phyloP scores from a whole-genome alignment of 2,329 filamentous ascomycete genomes.

The Pyrenochaeta sp. region DNA sequence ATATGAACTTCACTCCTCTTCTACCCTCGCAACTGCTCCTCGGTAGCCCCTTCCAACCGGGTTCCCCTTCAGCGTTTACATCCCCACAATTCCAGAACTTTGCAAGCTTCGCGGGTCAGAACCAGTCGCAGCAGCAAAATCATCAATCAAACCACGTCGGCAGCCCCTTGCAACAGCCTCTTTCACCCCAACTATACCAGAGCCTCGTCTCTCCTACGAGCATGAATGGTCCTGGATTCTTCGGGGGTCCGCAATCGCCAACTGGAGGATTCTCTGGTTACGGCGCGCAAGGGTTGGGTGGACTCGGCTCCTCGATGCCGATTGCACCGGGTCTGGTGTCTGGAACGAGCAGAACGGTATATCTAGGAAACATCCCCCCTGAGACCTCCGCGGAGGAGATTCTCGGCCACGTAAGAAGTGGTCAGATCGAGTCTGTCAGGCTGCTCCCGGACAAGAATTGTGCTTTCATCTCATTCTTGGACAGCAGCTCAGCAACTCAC shows the following conservation, averaged over 20 bases:
- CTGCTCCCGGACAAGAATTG: constrained; percentile 99
- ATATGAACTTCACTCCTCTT: constrained; percentile 98
- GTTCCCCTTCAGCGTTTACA: constrained; percentile 86
- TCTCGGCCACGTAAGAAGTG: constrained; percentile 92
- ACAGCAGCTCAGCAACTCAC: constrained; percentile 96
- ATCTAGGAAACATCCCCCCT: constrained; percentile 97
- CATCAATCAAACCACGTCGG: constrained; percentile 69
- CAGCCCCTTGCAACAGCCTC: constrained; percentile 73
- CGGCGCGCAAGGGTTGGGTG: constrained; percentile 65
- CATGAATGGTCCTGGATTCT: constrained; percentile 80
- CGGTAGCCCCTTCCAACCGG: constrained; percentile 95
- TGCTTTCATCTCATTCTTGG: constrained; percentile 98
- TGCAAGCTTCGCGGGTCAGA: constrained; percentile 67
- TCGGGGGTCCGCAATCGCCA: constrained; percentile 84
- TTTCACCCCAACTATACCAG: constrained; percentile 86
- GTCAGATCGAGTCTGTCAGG: constrained; percentile 98
- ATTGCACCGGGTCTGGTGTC: constrained; percentile 83
- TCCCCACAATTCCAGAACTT: constrained; percentile 92
- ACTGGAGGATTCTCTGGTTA: constrained; percentile 76
- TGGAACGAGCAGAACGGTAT: constrained; percentile 94
- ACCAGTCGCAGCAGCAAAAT: constrained; percentile 68
- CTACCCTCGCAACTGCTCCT: constrained; percentile 93
- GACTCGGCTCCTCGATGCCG: constrained; percentile 77
- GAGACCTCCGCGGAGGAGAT: constrained; percentile 98
- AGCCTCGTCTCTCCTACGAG: constrained; percentile 85